Evolutionary conservation across 2,329 filamentous ascomycete species (phyloP).

Genomic region (Aspergillus ruber): DNA sequence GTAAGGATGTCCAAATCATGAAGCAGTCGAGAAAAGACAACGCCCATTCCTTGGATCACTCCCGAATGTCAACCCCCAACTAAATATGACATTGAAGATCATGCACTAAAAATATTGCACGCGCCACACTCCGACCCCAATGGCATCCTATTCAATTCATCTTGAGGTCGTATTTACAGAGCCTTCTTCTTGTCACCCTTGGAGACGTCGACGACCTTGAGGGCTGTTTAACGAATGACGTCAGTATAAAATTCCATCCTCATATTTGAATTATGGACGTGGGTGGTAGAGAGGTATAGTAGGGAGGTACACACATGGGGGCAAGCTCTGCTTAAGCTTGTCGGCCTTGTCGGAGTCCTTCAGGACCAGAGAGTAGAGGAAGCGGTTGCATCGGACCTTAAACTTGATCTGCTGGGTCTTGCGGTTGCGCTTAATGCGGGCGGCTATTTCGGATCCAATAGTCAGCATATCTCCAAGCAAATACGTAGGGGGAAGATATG

Average conservation of each 20-base stretch:
- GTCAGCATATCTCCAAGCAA: neutral
- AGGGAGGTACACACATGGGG: conserved; percentile 68
- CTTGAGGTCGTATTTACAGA: conserved; percentile 29
- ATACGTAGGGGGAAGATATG: neutral
- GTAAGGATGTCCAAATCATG: conserved; percentile 18
- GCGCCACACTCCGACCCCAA: conserved; percentile 18
- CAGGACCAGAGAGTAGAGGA: conserved; percentile 96
- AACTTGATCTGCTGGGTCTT: conserved; percentile 94
- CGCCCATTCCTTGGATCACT: conserved; percentile 6
- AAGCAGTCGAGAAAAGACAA: conserved; percentile 1
- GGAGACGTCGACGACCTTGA: conserved; percentile 41
- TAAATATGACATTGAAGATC: conserved; percentile 3
- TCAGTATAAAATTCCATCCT: conserved; percentile 12
- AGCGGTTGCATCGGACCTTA: conserved; percentile 97
- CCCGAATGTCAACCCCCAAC: conserved; percentile 25
- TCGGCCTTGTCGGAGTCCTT: conserved; percentile 99
- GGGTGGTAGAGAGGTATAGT: neutral
- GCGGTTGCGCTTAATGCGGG: conserved; percentile 94
- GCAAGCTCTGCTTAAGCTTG: conserved; percentile 99
- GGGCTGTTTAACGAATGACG: conserved; percentile 24
- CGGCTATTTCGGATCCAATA: conserved; percentile 48
- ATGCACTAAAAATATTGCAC: conserved; percentile 21
- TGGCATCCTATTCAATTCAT: conserved; percentile 18
- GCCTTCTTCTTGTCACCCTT: conserved; percentile 42
- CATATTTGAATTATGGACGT: neutral